Evolutionary conservation across 495 filamentous ascomycete species (phyloP).

Genomic region (Podospora comata): DNA sequence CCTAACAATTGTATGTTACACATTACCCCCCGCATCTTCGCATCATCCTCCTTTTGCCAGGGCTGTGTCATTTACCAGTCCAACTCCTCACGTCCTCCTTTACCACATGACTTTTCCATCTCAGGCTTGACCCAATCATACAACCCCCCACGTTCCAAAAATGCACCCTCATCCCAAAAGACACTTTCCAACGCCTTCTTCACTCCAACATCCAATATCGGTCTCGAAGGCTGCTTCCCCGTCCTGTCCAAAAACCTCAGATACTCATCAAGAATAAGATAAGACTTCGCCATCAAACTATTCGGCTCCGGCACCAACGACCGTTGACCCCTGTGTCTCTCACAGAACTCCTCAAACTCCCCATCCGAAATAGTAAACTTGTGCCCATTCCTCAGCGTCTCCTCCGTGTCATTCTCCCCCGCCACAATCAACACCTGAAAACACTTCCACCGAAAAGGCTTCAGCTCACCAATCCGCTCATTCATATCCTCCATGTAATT

Average conservation of each 20-base stretch:
- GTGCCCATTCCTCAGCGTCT: conserved; percentile 44
- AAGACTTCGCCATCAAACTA: conserved; percentile 50
- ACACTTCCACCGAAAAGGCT: conserved; percentile 57
- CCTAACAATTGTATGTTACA: too few species aligned
- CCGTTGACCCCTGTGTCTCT: conserved; percentile 41
- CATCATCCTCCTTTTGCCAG: too few species aligned
- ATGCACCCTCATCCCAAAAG: conserved; percentile 50
- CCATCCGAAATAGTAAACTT: conserved; percentile 50
- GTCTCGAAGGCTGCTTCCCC: conserved; percentile 37
- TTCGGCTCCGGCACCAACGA: conserved; percentile 52
- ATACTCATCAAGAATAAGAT: conserved; percentile 56
- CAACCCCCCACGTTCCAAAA: conserved; percentile 47
- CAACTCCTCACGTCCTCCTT: too few species aligned
- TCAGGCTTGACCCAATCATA: conserved; percentile 47
- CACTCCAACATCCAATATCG: conserved; percentile 54
- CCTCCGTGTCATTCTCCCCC: conserved; percentile 52
- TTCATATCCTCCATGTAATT: conserved; percentile 58
- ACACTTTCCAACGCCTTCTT: conserved; percentile 46
- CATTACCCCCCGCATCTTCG: too few species aligned
- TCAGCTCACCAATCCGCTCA: conserved; percentile 36
- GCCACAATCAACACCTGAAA: conserved; percentile 57
- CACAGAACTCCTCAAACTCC: conserved; percentile 48
- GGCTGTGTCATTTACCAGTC: too few species aligned
- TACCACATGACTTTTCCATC: too few species aligned
- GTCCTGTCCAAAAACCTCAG: conserved; percentile 53